Percentiles rank a stretch among this genome's conserved stretches.
phyloP scores from a whole-genome alignment of 495 filamentous ascomycete species.

The Neurospora sp. region DNA sequence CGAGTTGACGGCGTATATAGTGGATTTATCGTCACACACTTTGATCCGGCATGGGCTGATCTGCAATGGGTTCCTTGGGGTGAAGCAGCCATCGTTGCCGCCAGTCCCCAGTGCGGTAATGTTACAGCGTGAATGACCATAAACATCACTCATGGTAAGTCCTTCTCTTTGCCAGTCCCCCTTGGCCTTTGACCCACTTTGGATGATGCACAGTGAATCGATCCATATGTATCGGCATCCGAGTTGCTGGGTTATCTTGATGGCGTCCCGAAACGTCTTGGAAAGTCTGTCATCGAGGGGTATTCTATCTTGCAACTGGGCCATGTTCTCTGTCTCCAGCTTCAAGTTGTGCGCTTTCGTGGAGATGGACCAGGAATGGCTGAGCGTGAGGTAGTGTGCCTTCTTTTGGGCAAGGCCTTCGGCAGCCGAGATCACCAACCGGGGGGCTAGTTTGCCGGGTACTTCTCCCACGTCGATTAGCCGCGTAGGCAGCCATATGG shows the following conservation, averaged over 20 bases:
- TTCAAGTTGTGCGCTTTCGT: neutral
- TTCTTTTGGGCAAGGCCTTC: neutral
- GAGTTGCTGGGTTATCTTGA: neutral
- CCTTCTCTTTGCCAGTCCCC: slow-evolving; percentile 4
- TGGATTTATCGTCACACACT: neutral
- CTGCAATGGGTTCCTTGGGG: neutral
- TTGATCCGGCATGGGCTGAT: neutral
- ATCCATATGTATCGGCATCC: neutral
- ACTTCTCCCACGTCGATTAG: neutral
- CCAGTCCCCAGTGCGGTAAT: neutral
- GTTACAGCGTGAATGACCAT: neutral
- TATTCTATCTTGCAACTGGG: neutral
- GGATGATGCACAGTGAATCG: slow-evolving; percentile 3
- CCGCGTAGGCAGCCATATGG: neutral
- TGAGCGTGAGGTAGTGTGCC: neutral
- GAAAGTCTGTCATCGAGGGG: neutral
- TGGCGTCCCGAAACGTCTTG: neutral
- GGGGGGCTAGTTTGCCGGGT: neutral
- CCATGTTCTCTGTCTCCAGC: neutral
- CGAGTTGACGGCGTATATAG: neutral
- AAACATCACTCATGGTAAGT: slow-evolving; percentile 5
- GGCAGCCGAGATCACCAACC: neutral
- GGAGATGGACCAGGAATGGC: neutral
- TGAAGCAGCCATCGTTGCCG: neutral
- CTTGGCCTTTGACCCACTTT: neutral